A percentile compares a stretch with the other conserved stretches of the same genome.
Evolutionary conservation across 345 rosid species (phyloP).

Genomic region (Citrus sp.): DNA sequence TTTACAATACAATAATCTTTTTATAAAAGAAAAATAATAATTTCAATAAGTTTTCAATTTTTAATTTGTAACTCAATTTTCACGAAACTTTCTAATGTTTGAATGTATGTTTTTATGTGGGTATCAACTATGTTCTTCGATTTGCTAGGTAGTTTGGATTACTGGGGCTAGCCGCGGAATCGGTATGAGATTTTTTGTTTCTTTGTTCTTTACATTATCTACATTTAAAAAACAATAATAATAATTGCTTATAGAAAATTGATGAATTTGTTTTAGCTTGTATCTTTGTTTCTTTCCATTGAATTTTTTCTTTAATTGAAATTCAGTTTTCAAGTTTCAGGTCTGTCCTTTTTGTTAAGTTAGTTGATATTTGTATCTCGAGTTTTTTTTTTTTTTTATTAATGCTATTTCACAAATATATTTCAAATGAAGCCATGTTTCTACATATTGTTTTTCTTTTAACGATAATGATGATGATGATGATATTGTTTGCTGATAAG

Average conservation of each 20-base stretch:
- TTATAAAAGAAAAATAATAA: no score
- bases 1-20: background rate
- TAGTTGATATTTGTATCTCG: background rate
- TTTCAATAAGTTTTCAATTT: background rate
- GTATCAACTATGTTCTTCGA: slow-evolving; percentile 5
- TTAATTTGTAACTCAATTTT: background rate
- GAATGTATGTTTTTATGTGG: background rate
- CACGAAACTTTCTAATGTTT: background rate
- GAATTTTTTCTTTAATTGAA: background rate
- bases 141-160: slow-evolving; percentile 76
- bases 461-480: background rate
- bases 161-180: slow-evolving; percentile 98
- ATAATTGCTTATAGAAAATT: background rate
- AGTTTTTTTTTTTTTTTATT: background rate
- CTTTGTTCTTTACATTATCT: background rate
- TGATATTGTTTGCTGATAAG: background rate
- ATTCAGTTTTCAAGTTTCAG: background rate
- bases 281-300: background rate
- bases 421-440: background rate
- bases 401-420: background rate
- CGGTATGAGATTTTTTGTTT: slow-evolving; percentile 36
- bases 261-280: background rate
- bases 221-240: no score
- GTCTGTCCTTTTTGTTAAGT: background rate
- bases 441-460: background rate